These are phyloP conservation scores for Prototheca wickerhamii DNA, from an alignment of 163 green algal genomes.

Conservation along the genomic window DNA sequence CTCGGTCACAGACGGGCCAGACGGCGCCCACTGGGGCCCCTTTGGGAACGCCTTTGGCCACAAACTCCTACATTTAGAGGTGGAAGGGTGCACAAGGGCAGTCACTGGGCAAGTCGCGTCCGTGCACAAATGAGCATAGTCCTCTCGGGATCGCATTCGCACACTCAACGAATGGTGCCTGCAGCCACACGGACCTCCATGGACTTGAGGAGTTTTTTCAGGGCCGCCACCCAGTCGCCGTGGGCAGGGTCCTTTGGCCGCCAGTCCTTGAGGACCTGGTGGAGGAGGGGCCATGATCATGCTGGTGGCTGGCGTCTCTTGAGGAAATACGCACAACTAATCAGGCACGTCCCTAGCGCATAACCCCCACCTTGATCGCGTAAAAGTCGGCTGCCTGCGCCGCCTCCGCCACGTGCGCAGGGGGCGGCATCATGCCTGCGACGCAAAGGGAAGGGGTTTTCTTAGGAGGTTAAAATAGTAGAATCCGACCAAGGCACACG, in stretches of 20 bases:
- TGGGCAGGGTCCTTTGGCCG: slow-evolving; percentile 43
- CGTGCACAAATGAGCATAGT: not conserved
- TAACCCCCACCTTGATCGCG: slow-evolving; percentile 65
- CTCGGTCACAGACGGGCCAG: slow-evolving; percentile 5
- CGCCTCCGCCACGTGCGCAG: slow-evolving; percentile 65
- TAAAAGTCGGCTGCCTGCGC: slow-evolving; percentile 84
- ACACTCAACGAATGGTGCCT: too few relatives aligned
- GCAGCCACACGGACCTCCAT: slow-evolving; percentile 42
- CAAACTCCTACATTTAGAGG: not conserved
- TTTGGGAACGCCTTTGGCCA: slow-evolving; percentile 3
- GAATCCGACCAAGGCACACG: too few relatives aligned
- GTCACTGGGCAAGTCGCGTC: too few relatives aligned
- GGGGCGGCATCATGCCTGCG: slow-evolving; percentile 64
- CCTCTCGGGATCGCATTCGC: too few relatives aligned
- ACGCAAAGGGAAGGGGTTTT: not conserved
- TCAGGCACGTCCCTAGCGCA: not conserved
- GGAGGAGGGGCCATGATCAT: not conserved
- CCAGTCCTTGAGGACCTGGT: slow-evolving; percentile 60
- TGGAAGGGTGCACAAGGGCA: too few relatives aligned
- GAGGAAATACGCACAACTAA: too few relatives aligned
- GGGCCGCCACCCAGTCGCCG: slow-evolving; percentile 61
- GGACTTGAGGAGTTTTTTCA: slow-evolving; percentile 55
- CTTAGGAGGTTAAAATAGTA: not conserved
- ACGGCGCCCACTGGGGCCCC: slow-evolving; percentile 63
- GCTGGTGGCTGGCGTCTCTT: too few relatives aligned